phyloP scores from a whole-genome alignment of 1,284 basidiomycete species.

The Leccinum fallax region DNA sequence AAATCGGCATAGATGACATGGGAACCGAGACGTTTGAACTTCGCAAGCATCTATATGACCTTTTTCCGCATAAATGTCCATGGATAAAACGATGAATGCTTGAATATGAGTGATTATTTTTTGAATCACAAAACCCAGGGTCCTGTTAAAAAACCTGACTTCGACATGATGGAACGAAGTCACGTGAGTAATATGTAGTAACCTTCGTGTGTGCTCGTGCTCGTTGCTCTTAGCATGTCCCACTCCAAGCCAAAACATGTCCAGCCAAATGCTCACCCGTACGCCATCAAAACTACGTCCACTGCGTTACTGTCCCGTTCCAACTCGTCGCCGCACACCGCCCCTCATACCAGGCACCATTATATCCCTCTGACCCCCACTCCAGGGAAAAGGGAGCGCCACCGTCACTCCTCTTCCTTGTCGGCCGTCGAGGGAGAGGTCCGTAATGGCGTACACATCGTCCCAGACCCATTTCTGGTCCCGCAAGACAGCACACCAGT shows the following conservation, averaged over 20 bases:
- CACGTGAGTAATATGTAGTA: background rate
- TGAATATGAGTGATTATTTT: too few species aligned
- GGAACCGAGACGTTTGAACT: slow-evolving; percentile 94
- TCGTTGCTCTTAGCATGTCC: background rate
- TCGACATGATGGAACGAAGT: background rate
- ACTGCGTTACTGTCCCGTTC: slow-evolving; percentile 41
- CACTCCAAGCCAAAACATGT: slow-evolving; percentile 6
- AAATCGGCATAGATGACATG: slow-evolving; percentile 97
- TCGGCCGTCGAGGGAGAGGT: slow-evolving; percentile 13
- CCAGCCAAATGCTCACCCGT: slow-evolving; percentile 39
- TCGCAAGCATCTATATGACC: slow-evolving; percentile 94
- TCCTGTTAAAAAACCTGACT: too few species aligned
- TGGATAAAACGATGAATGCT: too few species aligned
- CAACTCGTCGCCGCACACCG: slow-evolving; percentile 35
- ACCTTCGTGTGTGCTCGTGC: background rate
- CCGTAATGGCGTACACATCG: background rate
- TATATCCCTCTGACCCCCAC: slow-evolving; percentile 31
- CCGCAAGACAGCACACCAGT: slow-evolving; percentile 5
- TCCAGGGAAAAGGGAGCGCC: slow-evolving; percentile 12
- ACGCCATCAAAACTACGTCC: slow-evolving; percentile 42
- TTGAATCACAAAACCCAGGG: too few species aligned
- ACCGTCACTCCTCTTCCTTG: slow-evolving; percentile 31
- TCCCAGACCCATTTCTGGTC: slow-evolving; percentile 21
- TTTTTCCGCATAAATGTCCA: slow-evolving; percentile 89
- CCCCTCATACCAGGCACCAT: slow-evolving; percentile 28